phyloP scores from a whole-genome alignment of 148 eudicot species.

The Rheum nobile region DNA sequence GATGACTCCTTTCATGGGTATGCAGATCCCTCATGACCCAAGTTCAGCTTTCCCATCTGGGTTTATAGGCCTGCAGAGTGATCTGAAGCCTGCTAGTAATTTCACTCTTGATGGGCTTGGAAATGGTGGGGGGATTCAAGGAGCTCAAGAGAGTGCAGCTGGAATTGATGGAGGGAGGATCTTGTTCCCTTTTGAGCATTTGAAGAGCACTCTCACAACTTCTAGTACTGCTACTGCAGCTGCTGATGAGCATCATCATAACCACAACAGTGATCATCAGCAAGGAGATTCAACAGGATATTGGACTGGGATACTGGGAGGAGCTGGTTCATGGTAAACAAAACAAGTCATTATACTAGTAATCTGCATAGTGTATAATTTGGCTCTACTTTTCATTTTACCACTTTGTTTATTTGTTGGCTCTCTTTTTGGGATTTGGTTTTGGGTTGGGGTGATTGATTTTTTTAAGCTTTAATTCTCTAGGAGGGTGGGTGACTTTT shows the following conservation, averaged over 20 bases:
- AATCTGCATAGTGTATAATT: neutral
- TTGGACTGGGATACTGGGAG: conserved; percentile 43
- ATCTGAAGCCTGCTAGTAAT: conserved; percentile 18
- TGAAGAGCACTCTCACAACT: conserved; percentile 22
- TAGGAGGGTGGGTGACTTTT: neutral
- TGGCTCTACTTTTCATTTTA: neutral
- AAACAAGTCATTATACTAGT: neutral
- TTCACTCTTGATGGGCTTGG: conserved; percentile 24
- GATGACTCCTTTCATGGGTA: conserved; percentile 14
- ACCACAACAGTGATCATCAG: conserved; percentile 8
- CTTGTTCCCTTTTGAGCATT: conserved; percentile 35
- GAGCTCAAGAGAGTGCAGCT: conserved; percentile 7
- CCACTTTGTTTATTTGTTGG: neutral
- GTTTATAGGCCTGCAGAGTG: conserved; percentile 11
- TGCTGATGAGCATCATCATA: neutral
- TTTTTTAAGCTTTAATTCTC: neutral
- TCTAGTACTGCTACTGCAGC: neutral
- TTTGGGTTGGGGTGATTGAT: neutral
- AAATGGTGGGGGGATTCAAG: conserved; percentile 13
- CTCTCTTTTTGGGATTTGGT: neutral
- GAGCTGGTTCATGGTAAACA: conserved; percentile 33
- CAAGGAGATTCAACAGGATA: conserved; percentile 27
- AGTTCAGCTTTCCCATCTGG: conserved; percentile 9
- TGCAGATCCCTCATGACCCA: conserved; percentile 7
- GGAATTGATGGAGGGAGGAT: conserved; percentile 10